These are phyloP conservation scores for Eucalyptus rudis DNA, from an alignment of 345 rosid species.

Conservation along the genomic window DNA sequence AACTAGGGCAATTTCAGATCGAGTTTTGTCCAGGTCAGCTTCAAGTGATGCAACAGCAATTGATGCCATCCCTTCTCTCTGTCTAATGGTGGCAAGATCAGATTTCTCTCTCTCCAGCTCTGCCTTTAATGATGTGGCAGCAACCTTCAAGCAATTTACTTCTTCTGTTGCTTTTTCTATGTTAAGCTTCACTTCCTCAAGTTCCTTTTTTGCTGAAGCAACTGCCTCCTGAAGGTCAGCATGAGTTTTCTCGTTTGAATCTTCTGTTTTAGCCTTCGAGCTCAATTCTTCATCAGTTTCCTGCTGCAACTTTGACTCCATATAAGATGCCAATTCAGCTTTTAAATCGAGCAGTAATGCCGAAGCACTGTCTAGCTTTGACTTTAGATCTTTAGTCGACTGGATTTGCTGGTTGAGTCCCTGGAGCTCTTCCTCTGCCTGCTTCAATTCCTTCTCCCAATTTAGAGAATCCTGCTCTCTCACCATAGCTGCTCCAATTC, in stretches of 20 bases:
- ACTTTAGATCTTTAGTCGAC: conserved; percentile 62
- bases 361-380: conserved; percentile 56
- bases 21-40: conserved; percentile 58
- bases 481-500: conserved; percentile 72
- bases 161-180: conserved; percentile 72
- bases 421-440: conserved; percentile 80
- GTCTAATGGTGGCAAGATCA: conserved; percentile 40
- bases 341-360: conserved; percentile 61
- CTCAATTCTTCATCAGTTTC: conserved; percentile 9
- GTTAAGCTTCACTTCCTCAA: conserved; percentile 65
- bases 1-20: conserved; percentile 40
- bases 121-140: conserved; percentile 45
- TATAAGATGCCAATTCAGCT: conserved; percentile 69
- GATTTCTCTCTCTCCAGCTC: conserved; percentile 70
- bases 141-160: conserved; percentile 62
- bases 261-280: neutral
- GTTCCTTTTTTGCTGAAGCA: conserved; percentile 74
- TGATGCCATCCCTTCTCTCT: conserved; percentile 87
- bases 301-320: conserved; percentile 46
- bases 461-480: conserved; percentile 67
- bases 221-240: conserved; percentile 48
- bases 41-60: conserved; percentile 67
- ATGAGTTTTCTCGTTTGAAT: conserved; percentile 22
- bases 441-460: conserved; percentile 90
- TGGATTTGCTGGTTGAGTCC: conserved; percentile 52